Evolutionary conservation across 495 filamentous ascomycete genomes (phyloP).

Genomic region (Lepraria neglecta): DNA sequence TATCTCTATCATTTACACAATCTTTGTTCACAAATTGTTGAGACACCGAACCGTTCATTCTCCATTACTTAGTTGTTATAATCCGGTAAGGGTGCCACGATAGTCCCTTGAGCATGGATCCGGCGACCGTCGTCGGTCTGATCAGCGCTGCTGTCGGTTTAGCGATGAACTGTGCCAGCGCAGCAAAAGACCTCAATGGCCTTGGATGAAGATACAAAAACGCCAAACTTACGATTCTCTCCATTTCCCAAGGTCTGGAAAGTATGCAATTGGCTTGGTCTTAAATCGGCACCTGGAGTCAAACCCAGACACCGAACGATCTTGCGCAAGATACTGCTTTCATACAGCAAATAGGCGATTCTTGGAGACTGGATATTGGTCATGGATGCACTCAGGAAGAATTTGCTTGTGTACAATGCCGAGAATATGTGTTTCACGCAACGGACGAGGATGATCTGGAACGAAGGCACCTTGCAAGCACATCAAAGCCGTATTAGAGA

Average conservation of each 20-base stretch:
- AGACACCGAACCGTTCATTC: too few relatives aligned
- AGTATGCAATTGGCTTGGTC: slow-evolving; percentile 38
- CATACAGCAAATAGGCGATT: slow-evolving; percentile 33
- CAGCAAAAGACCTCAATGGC: not conserved
- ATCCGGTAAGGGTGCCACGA: too few relatives aligned
- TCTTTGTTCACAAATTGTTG: too few relatives aligned
- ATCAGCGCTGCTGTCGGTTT: not conserved
- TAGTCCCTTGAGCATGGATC: too few relatives aligned
- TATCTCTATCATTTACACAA: too few relatives aligned
- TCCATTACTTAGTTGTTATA: too few relatives aligned
- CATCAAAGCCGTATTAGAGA: slow-evolving; percentile 37
- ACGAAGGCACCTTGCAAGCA: slow-evolving; percentile 38
- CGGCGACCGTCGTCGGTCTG: not conserved
- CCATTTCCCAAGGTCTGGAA: slow-evolving; percentile 36
- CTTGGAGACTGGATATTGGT: slow-evolving; percentile 37
- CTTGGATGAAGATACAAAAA: slow-evolving; percentile 33
- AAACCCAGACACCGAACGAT: slow-evolving; percentile 21
- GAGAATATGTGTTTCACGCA: slow-evolving; percentile 23
- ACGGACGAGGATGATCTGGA: slow-evolving; percentile 38
- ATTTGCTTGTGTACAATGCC: slow-evolving; percentile 30
- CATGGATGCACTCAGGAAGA: slow-evolving; percentile 38
- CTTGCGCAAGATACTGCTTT: slow-evolving; percentile 28
- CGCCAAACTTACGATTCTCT: slow-evolving; percentile 39
- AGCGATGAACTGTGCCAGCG: not conserved
- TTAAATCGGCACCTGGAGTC: slow-evolving; percentile 37